Evolutionary conservation across 1,284 basidiomycete genomes (phyloP), one percentile per base, ranked within the genome.

Genomic region (Microbotryum intermedium): DNA sequence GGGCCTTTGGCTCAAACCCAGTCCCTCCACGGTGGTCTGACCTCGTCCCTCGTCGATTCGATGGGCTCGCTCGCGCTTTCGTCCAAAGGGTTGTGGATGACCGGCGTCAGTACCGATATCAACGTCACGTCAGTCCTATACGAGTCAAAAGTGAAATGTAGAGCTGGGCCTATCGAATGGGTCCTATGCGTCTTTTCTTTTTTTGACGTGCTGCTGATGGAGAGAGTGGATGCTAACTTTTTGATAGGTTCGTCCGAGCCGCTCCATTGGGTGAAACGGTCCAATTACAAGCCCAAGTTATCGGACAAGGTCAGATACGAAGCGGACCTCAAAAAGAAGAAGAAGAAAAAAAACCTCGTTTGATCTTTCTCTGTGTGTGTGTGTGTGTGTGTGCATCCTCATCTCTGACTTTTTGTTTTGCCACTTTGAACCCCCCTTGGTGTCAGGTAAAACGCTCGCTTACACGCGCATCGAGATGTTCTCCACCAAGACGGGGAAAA

Each of bases 101-200:
- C 90, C 0, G 77, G 90, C 20, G 88, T 93, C 8, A 89, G 86
- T 3, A 90, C 88, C 1, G 90, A 93, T 72, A 85, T 94, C 69
- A 84, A 84, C 51, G 84, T 88, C 0, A 88, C 87, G 3, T 93
- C 89, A 68, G 83, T 88, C 57, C 82, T 82, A n/a, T n/a, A n/a
- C n/a, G n/a, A n/a, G n/a, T n/a, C n/a, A n/a, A n/a, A n/a, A n/a
- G n/a, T n/a, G n/a, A n/a, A n/a, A n/a, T n/a, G n/a, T n/a, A n/a
- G n/a, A n/a, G n/a, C n/a, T n/a, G n/a, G n/a, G n/a, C n/a, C n/a
- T n/a, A n/a, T n/a, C n/a, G n/a, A n/a, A n/a, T n/a, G n/a, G n/a
- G n/a, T n/a, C 53, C 83, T 85, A 16, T 85, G 80, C 2, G 88
- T 87, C 21, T 29, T 52, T 6, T 39, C 30, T n/a, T 45, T 0